Evolutionary conservation across 1,284 basidiomycete genomes (phyloP).

Genomic region (Ustilago sp.): DNA sequence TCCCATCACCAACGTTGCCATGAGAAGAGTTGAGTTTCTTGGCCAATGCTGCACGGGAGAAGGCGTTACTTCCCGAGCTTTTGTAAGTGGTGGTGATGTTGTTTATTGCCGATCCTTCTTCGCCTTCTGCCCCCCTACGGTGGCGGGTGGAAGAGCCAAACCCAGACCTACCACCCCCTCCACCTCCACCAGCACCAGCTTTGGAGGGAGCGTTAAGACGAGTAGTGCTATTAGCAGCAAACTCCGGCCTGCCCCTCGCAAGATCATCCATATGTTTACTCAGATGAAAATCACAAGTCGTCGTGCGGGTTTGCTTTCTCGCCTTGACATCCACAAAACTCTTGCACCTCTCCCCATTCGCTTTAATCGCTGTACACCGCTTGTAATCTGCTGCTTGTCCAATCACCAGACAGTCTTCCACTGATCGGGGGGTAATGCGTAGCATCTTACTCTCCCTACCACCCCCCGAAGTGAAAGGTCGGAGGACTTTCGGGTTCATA

Average conservation of each 20-base stretch:
- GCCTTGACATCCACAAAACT: slow-evolving; percentile 72
- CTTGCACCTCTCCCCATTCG: slow-evolving; percentile 83
- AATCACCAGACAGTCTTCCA: slow-evolving; percentile 82
- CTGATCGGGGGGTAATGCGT: slow-evolving; percentile 85
- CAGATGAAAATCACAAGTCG: slow-evolving; percentile 87
- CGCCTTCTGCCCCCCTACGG: slow-evolving; percentile 9
- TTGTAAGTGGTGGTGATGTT: slow-evolving; percentile 15
- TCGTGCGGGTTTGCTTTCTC: slow-evolving; percentile 26
- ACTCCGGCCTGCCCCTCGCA: slow-evolving; percentile 82
- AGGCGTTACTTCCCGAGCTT: slow-evolving; percentile 2
- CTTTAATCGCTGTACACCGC: slow-evolving; percentile 78
- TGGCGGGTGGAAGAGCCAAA: slow-evolving; percentile 1
- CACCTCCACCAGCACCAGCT: slow-evolving; percentile 3
- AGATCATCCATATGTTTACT: slow-evolving; percentile 81
- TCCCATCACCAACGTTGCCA: slow-evolving; percentile 38
- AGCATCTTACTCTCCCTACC: slow-evolving; percentile 76
- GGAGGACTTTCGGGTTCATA: slow-evolving; percentile 86
- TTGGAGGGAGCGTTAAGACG: slow-evolving; percentile 10
- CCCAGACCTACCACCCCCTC: background rate
- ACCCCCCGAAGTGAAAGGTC: slow-evolving; percentile 74
- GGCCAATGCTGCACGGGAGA: slow-evolving; percentile 7
- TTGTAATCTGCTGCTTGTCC: slow-evolving; percentile 88
- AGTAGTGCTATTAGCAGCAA: slow-evolving; percentile 71
- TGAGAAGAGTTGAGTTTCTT: slow-evolving; percentile 30
- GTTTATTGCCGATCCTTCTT: slow-evolving; percentile 23